phyloP scores from a whole-genome alignment of 1,284 basidiomycete species.

The Fomitopsis palustris region DNA sequence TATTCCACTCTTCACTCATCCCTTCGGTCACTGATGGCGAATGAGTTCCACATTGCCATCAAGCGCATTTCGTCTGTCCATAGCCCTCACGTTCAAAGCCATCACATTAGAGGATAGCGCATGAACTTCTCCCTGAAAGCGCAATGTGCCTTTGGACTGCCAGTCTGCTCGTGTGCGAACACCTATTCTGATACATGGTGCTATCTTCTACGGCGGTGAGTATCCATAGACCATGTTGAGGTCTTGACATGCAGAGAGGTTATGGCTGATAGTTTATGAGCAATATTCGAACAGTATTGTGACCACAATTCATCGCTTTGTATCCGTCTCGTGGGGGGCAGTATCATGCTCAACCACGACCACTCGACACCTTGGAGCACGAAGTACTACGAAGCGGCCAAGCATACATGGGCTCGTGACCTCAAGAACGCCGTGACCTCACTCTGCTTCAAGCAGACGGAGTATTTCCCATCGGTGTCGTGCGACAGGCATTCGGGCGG shows the following conservation, averaged over 20 bases:
- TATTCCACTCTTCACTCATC: no score
- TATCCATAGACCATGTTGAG: neutral
- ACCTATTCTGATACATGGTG: slow-evolving; percentile 2
- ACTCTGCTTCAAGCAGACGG: slow-evolving; percentile 6
- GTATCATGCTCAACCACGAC: slow-evolving; percentile 4
- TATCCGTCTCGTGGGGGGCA: neutral
- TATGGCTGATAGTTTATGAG: neutral
- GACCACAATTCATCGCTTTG: neutral
- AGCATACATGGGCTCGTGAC: slow-evolving; percentile 1
- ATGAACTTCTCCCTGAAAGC: no score
- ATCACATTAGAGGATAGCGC: no score
- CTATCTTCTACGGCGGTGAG: slow-evolving; percentile 3
- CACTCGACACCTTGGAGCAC: neutral
- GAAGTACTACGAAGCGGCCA: neutral
- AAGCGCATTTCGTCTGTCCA: no score
- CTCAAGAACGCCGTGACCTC: slow-evolving; percentile 5
- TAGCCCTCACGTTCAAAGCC: no score
- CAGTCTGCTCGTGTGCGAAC: neutral
- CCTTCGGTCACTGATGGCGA: no score
- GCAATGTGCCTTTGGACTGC: no score
- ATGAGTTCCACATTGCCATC: no score
- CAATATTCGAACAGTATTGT: neutral
- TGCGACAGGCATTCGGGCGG: slow-evolving; percentile 4
- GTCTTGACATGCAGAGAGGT: neutral
- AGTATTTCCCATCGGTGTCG: neutral